Conservation (phyloP, 1,284 basidiomycete species). For the Cryptococcus depauperatus region DNA sequence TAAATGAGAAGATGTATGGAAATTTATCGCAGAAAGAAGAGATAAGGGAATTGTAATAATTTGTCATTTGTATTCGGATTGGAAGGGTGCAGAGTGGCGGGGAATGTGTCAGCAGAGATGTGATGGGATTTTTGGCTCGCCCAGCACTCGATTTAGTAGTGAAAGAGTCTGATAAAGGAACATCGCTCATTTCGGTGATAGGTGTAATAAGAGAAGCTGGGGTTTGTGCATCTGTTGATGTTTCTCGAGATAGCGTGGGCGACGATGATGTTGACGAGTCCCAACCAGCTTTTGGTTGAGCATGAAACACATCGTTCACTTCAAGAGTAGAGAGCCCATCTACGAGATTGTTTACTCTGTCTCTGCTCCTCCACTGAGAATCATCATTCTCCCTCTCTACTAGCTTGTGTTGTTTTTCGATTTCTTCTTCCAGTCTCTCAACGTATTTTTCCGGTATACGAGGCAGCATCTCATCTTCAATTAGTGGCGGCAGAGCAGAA, state of each 20-base stretch:
- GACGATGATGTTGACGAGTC: conserved; percentile 1
- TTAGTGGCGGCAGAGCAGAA: conserved; percentile 34
- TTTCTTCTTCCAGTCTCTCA: conserved; percentile 26
- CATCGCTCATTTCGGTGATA: neutral
- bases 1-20: conserved; percentile 26
- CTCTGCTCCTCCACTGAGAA: neutral
- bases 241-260: conserved; percentile 1
- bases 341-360: conserved; percentile 5
- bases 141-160: neutral
- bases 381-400: conserved; percentile 6
- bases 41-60: conserved; percentile 27
- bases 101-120: conserved; percentile 23
- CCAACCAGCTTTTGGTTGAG: neutral
- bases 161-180: neutral
- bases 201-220: neutral
- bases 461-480: conserved; percentile 31
- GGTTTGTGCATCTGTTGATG: neutral
- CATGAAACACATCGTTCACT: conserved; percentile 13
- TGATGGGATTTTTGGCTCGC: conserved; percentile 22
- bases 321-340: conserved; percentile 18
- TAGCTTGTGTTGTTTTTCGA: conserved; percentile 17
- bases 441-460: conserved; percentile 41
- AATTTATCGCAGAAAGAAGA: conserved; percentile 24
- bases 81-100: conserved; percentile 36
- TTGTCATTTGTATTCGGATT: conserved; percentile 32